Conservation (phyloP, 2,329 filamentous ascomycete species). For the Chaetothyriales sp. region DNA sequence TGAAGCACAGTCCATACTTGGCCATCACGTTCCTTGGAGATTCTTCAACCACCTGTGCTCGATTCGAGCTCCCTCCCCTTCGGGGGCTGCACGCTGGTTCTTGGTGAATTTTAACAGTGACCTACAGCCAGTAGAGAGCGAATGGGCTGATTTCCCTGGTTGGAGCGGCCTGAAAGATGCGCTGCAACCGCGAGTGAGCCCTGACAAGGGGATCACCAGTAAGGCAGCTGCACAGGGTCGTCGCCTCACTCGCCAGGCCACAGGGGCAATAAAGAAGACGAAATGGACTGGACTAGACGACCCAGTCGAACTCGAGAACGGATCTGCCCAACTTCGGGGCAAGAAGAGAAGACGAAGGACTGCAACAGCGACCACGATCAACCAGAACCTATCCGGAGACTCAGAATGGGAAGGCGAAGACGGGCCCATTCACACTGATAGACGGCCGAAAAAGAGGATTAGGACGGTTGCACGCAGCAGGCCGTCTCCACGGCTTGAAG, state of each 20-base stretch:
- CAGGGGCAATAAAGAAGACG: slow-evolving; percentile 1
- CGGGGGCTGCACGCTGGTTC: neutral
- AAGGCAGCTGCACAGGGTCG: neutral
- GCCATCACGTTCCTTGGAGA: slow-evolving; percentile 2
- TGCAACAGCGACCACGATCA: neutral
- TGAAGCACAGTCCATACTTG: neutral
- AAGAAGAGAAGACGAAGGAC: neutral
- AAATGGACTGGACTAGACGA: neutral
- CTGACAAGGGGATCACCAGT: neutral
- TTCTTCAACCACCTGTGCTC: slow-evolving; percentile 12
- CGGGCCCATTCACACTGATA: neutral
- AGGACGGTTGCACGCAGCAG: neutral
- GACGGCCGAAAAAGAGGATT: neutral
- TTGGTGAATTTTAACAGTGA: slow-evolving; percentile 7
- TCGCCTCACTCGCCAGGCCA: slow-evolving; percentile 9
- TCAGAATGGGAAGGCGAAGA: neutral
- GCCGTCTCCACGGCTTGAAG: neutral
- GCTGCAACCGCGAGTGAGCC: neutral
- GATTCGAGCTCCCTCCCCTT: neutral
- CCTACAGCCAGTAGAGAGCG: slow-evolving; percentile 4
- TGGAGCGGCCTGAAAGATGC: slow-evolving; percentile 7
- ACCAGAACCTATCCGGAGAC: neutral
- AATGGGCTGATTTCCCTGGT: slow-evolving; percentile 5
- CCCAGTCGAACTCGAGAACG: neutral
- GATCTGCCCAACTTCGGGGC: neutral